These are phyloP conservation scores for Posidonia oceanica DNA, from an alignment of 116 monocot species.

Conservation along the genomic window DNA sequence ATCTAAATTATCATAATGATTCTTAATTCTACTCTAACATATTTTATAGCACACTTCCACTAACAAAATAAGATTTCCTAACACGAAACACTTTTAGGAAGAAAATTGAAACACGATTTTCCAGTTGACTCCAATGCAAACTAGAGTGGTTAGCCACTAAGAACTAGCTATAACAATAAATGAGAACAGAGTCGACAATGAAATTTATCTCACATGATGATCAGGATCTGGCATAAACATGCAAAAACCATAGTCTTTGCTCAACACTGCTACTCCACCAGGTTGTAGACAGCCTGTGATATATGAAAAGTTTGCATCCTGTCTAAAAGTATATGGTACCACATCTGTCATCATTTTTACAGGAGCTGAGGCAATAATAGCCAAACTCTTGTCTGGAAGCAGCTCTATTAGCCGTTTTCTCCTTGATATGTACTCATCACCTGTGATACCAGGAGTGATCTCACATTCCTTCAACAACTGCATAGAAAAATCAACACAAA, in stretches of 20 bases:
- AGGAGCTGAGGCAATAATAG: constrained; percentile 78
- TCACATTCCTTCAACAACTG: constrained; percentile 70
- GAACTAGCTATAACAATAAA: no score
- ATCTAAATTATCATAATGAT: no score
- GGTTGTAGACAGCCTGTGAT: constrained; percentile 87
- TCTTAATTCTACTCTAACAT: no score
- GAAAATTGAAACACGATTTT: no score
- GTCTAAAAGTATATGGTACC: constrained; percentile 84
- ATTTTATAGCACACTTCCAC: no score
- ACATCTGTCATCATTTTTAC: constrained; percentile 99
- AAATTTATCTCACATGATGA: constrained; percentile 40
- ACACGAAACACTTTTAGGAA: no score
- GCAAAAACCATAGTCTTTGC: constrained; percentile 57
- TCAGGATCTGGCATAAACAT: constrained; percentile 91
- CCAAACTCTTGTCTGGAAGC: constrained; percentile 77
- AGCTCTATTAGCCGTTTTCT: constrained; percentile 59
- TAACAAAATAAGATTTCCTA: no score
- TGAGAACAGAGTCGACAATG: not conserved
- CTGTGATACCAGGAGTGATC: constrained; percentile 66
- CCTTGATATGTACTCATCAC: constrained; percentile 61
- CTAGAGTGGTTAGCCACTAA: no score
- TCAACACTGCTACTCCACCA: constrained; percentile 77
- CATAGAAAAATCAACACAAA: constrained; percentile 2
- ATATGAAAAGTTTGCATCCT: constrained; percentile 85
- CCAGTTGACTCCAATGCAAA: no score